These are phyloP conservation scores for Phytophthora pseudosyringae DNA, from an alignment of 352 stramenopile species.

Conservation along the genomic window DNA sequence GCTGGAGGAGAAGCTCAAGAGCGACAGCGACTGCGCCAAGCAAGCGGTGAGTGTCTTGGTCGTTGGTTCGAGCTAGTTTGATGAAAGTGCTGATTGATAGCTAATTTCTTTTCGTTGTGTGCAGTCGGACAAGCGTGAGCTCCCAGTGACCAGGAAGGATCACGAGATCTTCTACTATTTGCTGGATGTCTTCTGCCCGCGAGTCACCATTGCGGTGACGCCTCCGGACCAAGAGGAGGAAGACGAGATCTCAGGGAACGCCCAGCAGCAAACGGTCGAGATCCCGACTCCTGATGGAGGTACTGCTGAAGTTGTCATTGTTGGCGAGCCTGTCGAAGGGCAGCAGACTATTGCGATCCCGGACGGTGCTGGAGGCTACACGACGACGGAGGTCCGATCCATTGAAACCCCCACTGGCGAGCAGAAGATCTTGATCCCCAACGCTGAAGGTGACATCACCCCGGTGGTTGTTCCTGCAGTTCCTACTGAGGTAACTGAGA, in stretches of 20 bases:
- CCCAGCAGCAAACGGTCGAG: conserved; percentile 20
- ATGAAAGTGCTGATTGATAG: too few relatives aligned
- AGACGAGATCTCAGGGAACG: not conserved
- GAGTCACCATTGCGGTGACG: conserved; percentile 22
- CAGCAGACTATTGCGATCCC: conserved; percentile 27
- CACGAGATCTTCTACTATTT: conserved; percentile 33
- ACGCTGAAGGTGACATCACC: conserved; percentile 24
- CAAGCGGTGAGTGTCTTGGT: conserved; percentile 4
- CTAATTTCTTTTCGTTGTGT: too few relatives aligned
- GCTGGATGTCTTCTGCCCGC: conserved; percentile 30
- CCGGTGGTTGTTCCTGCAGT: conserved; percentile 22
- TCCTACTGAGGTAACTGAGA: conserved; percentile 6
- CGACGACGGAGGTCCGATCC: conserved; percentile 23
- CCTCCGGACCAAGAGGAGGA: conserved; percentile 15
- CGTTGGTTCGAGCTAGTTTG: too few relatives aligned
- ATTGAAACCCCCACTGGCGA: conserved; percentile 24
- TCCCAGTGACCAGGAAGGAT: conserved; percentile 6
- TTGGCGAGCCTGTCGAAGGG: conserved; percentile 20
- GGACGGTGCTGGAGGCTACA: conserved; percentile 19
- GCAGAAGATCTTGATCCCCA: conserved; percentile 37
- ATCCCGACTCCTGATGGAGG: conserved; percentile 23
- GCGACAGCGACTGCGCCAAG: conserved; percentile 23
- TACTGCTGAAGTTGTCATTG: conserved; percentile 18
- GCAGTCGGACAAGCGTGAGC: conserved; percentile 1
- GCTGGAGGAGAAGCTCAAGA: conserved; percentile 25